Conservation (phyloP, 805 yeast genomes). For the Ogataea saltuana region DNA sequence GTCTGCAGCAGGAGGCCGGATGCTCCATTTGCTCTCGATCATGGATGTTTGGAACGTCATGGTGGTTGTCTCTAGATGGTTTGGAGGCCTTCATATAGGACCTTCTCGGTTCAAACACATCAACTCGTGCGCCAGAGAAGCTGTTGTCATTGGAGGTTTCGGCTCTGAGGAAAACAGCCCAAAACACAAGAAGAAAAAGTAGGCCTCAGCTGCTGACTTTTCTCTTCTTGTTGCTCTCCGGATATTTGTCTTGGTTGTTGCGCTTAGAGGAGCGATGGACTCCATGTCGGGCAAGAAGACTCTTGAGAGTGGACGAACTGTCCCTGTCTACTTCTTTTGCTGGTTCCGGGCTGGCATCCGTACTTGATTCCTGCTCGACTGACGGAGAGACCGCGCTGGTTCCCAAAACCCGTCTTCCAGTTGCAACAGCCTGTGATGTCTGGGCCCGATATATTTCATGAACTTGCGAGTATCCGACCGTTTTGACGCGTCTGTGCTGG, state of each 20-base stretch:
- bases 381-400: neutral
- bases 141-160: conserved; percentile 65
- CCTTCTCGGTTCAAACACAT: conserved; percentile 95
- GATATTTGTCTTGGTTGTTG: conserved; percentile 7
- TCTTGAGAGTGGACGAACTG: neutral
- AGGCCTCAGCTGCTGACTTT: conserved; percentile 5
- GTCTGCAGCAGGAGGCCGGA: conserved; percentile 89
- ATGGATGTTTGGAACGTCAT: conserved; percentile 84
- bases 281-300: conserved; percentile 7
- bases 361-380: neutral
- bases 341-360: neutral
- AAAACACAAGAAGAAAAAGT: conserved; percentile 35
- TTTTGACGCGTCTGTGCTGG: conserved; percentile 20
- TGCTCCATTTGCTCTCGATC: conserved; percentile 69
- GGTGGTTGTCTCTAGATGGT: conserved; percentile 90
- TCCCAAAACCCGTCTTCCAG: conserved; percentile 31
- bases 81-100: conserved; percentile 87
- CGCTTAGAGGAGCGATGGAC: conserved; percentile 2
- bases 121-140: conserved; percentile 85
- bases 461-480: conserved; percentile 34
- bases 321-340: neutral
- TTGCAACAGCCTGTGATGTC: conserved; percentile 3
- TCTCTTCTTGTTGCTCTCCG: conserved; percentile 3
- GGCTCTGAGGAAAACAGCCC: conserved; percentile 26
- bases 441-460: conserved; percentile 15